phyloP scores from a whole-genome alignment of 306 rosid genomes.

The Carpinus viminea region DNA sequence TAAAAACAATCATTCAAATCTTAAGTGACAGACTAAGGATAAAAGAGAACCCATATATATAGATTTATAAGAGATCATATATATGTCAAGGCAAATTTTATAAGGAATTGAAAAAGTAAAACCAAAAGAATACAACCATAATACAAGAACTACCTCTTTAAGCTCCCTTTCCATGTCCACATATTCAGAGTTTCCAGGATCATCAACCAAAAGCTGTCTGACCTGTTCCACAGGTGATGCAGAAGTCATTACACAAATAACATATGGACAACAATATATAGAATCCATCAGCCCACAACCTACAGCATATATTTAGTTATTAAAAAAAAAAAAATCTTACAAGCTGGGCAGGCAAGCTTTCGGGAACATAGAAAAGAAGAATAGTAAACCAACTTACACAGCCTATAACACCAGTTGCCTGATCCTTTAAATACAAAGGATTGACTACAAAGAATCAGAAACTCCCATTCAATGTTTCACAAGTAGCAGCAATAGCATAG shows the following conservation, averaged over 20 bases:
- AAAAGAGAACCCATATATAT: constrained; percentile 1
- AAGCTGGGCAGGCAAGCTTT: neutral
- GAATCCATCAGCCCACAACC: neutral
- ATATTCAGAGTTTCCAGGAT: constrained; percentile 78
- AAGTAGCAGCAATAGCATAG: too few species aligned
- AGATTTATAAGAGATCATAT: constrained; percentile 2
- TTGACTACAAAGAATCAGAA: neutral
- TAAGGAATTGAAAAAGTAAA: neutral
- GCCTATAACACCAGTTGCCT: neutral
- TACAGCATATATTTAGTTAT: neutral
- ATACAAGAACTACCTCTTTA: constrained; percentile 54
- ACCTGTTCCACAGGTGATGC: constrained; percentile 50
- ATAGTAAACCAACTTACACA: neutral
- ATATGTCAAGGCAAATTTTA: neutral
- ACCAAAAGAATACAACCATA: neutral
- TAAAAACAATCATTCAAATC: constrained; percentile 10
- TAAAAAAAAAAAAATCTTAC: neutral
- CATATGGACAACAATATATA: neutral
- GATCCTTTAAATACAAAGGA: neutral
- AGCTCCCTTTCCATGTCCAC: constrained; percentile 95
- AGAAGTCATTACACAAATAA: constrained; percentile 7
- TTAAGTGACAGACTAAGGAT: constrained; percentile 3
- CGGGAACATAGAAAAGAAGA: neutral
- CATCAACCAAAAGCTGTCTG: constrained; percentile 62
- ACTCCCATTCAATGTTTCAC: neutral